Evolutionary conservation across 768 basidiomycete genomes (phyloP).

Genomic region (Auricularia heimuer): DNA sequence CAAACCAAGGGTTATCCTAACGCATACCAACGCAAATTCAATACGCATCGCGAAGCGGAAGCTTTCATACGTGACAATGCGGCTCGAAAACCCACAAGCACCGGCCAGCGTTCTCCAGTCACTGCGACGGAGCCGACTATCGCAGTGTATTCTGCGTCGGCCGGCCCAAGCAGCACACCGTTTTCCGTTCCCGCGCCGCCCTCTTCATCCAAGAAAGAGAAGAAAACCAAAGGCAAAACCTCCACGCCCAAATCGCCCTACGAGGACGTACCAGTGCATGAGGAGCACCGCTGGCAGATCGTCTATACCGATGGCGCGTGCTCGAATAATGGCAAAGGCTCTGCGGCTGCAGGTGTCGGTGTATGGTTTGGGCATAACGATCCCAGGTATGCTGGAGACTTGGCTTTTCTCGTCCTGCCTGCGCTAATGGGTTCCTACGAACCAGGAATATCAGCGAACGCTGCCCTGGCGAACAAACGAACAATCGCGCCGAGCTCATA

Average conservation of each 20-base stretch:
- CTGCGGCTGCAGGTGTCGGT: slow-evolving; percentile 70
- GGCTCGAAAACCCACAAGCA: slow-evolving; percentile 7
- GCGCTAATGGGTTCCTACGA: not conserved
- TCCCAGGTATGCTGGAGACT: slow-evolving; percentile 34
- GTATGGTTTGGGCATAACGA: slow-evolving; percentile 80
- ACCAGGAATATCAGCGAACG: slow-evolving; percentile 65
- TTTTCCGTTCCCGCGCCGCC: too few species aligned
- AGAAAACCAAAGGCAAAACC: too few species aligned
- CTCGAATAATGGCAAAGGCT: slow-evolving; percentile 62
- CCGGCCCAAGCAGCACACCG: too few species aligned
- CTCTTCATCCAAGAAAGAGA: too few species aligned
- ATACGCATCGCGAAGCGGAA: slow-evolving; percentile 44
- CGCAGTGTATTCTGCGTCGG: too few species aligned
- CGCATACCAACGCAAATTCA: slow-evolving; percentile 62
- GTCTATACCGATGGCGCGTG: slow-evolving; percentile 89
- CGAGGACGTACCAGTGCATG: slow-evolving; percentile 7
- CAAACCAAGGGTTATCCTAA: slow-evolving; percentile 58
- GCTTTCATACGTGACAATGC: slow-evolving; percentile 31
- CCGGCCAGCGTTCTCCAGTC: slow-evolving; percentile 4
- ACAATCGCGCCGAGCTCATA: slow-evolving; percentile 16
- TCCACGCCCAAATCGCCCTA: not conserved
- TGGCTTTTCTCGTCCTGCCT: not conserved
- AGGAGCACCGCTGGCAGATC: slow-evolving; percentile 29
- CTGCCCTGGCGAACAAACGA: slow-evolving; percentile 26
- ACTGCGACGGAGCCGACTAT: too few species aligned